These are phyloP conservation scores for Fusarium sp. DNA, from an alignment of 2,329 filamentous ascomycete genomes.

Conservation along the genomic window DNA sequence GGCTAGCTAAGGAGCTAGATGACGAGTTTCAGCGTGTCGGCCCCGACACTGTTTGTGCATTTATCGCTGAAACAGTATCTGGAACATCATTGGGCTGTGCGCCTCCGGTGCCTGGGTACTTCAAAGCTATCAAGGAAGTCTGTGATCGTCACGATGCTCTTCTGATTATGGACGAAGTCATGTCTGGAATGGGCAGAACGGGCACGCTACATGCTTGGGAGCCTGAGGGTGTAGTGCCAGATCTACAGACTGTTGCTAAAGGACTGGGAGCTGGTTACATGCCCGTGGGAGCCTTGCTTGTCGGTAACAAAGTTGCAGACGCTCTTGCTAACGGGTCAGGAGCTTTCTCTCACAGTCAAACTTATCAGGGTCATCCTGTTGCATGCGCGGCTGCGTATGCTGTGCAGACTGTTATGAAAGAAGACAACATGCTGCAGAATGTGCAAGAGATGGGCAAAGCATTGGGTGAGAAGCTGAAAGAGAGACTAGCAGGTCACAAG, in stretches of 20 bases:
- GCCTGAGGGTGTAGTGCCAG: constrained; percentile 64
- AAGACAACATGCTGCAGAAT: constrained; percentile 29
- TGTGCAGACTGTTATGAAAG: constrained; percentile 45
- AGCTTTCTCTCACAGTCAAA: constrained; percentile 66
- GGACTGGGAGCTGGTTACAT: constrained; percentile 58
- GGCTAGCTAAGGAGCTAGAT: constrained; percentile 27
- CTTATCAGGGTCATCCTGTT: constrained; percentile 57
- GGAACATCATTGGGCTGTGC: constrained; percentile 35
- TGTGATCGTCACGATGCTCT: constrained; percentile 66
- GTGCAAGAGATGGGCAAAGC: not conserved
- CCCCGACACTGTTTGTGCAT: constrained; percentile 29
- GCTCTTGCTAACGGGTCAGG: constrained; percentile 20
- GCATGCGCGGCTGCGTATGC: constrained; percentile 51
- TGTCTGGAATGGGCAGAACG: constrained; percentile 73
- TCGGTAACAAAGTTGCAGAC: constrained; percentile 14
- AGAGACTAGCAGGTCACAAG: constrained; percentile 10
- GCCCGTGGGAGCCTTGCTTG: constrained; percentile 24
- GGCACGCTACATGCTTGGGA: constrained; percentile 73
- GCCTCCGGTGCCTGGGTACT: constrained; percentile 55
- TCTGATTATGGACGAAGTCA: constrained; percentile 69
- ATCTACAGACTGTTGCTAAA: constrained; percentile 74
- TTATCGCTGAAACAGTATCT: constrained; percentile 35
- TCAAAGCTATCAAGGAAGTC: constrained; percentile 60
- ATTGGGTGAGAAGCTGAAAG: not conserved
- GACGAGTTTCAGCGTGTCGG: constrained; percentile 28